Evolutionary conservation across 108 stramenopile genomes (phyloP), one percentile per base, ranked within the genome.

Genomic region (Asterionellopsis glacialis): DNA sequence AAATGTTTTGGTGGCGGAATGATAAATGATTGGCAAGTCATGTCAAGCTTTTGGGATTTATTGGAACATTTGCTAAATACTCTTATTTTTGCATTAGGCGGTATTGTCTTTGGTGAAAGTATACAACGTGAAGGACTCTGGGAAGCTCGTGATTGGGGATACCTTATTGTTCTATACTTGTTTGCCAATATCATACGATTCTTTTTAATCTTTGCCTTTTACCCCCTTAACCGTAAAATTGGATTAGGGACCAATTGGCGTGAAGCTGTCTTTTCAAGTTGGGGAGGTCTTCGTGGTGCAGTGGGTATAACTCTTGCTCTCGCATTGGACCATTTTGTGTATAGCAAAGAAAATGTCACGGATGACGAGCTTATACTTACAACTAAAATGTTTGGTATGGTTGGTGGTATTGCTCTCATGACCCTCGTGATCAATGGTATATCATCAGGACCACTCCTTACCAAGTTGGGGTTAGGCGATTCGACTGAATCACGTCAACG

Each of bases 21-120:
- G 39, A 69, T 88, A 56, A 92, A 91, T 61, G 76, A 94, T 51
- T 49, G 53, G n/a, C 65, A 85, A 11, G 42, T 91, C 41, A 76
- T 95, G 79, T 69, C 84, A 51, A 63, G 78, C 28, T 90, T 96
- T 66, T 87, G 93, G 91, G 55, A 68, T 0, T 26, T 97, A 5
- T 42, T 85, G 27, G 95, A 91, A 63, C 87, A 91, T 58, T 55
- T 94, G 24, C 68, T 91, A 25, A 96, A 96, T 67, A 96, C 98
- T 11, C 52, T 90, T 9, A 71, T 97, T 12, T 98, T 97, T 65
- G 74, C 90, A 21, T 63, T 98, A 19, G 93, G 93, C 33, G 96
- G 96, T 19, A 42, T 83, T 25, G 82, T 94, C 13, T 89, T 87
- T 81, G 93, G 86, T 41, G 51, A 60, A n/a, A 64, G 82, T 41